These are phyloP conservation scores for Diospyros kaki DNA, from an alignment of 148 eudicot species.

Conservation along the genomic window DNA sequence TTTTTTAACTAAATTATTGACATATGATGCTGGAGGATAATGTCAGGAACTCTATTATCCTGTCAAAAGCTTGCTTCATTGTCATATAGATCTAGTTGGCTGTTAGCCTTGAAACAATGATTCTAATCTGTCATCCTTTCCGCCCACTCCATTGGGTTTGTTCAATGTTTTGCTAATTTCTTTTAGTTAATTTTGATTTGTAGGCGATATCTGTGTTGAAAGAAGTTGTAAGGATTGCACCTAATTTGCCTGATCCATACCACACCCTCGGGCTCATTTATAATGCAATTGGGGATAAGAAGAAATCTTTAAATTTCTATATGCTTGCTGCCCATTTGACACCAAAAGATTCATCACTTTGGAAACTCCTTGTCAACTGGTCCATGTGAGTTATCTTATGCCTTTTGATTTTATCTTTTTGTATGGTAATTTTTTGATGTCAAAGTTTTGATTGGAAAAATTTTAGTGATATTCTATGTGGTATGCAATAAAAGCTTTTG, in stretches of 20 bases:
- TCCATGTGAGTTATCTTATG: constrained; percentile 58
- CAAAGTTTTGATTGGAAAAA: background rate
- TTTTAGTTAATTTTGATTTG: constrained; percentile 3
- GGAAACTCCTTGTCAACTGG: constrained; percentile 64
- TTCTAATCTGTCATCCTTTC: too few species aligned
- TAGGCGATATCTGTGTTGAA: constrained; percentile 62
- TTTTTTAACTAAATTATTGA: too few species aligned
- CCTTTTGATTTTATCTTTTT: constrained; percentile 4
- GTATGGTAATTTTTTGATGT: background rate
- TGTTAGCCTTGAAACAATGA: too few species aligned
- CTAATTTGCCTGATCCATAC: constrained; percentile 77
- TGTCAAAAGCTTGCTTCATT: too few species aligned
- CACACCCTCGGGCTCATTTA: constrained; percentile 71
- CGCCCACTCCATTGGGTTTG: too few species aligned
- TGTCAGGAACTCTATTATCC: too few species aligned
- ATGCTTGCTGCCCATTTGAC: constrained; percentile 77
- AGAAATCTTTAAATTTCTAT: constrained; percentile 55
- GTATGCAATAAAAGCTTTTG: too few species aligned
- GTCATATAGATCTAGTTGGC: too few species aligned
- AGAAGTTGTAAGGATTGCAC: constrained; percentile 70
- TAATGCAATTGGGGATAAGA: constrained; percentile 50
- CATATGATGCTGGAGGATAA: too few species aligned
- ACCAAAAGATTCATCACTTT: constrained; percentile 66
- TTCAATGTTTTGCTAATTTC: too few species aligned
- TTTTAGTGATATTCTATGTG: too few species aligned